phyloP scores from a whole-genome alignment of 768 basidiomycete species.

The Steccherinum ochraceum region DNA sequence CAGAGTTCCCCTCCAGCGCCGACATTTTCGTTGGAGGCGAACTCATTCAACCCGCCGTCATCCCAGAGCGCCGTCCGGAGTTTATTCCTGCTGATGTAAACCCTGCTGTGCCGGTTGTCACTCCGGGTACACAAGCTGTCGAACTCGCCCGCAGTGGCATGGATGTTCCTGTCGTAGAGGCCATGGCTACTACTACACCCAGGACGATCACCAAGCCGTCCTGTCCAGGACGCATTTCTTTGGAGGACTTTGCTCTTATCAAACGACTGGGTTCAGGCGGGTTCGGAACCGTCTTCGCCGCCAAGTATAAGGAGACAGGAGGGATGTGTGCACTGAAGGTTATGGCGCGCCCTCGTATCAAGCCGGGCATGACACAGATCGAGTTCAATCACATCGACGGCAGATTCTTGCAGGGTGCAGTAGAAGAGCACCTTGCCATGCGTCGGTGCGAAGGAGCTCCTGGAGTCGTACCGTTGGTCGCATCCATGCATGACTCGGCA shows the following conservation, averaged over 20 bases:
- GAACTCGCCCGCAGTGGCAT: neutral
- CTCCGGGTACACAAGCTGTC: neutral
- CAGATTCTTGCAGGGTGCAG: neutral
- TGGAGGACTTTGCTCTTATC: neutral
- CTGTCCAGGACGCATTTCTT: neutral
- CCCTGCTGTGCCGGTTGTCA: neutral
- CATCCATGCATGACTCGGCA: slow-evolving; percentile 4
- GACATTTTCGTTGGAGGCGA: neutral
- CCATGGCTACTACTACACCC: neutral
- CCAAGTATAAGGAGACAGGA: neutral
- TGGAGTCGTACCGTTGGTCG: slow-evolving; percentile 4
- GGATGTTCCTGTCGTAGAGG: neutral
- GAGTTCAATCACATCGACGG: neutral
- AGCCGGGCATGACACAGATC: neutral
- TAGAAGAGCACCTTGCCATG: slow-evolving; percentile 2
- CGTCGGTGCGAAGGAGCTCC: neutral
- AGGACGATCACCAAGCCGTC: too few species aligned
- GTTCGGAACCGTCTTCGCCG: neutral
- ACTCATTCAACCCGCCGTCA: neutral
- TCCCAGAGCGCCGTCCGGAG: neutral
- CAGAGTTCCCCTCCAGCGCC: neutral
- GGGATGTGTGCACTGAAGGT: neutral
- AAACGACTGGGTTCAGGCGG: neutral
- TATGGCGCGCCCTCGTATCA: neutral
- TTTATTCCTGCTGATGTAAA: too few species aligned